Conservation (phyloP, 2,329 filamentous ascomycete species). For the Madurella fahalii region DNA sequence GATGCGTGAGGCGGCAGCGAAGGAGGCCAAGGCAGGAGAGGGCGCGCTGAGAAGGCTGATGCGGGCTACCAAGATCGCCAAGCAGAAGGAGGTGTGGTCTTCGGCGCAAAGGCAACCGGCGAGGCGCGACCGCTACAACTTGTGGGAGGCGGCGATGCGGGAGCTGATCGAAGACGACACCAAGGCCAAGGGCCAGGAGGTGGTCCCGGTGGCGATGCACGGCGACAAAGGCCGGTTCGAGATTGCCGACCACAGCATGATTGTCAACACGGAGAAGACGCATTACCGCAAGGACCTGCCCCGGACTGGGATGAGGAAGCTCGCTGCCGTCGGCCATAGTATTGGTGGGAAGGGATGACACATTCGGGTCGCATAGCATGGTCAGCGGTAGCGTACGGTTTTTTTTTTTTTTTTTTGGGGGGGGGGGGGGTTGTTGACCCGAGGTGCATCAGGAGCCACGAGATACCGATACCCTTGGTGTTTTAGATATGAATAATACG, state of each 20-base stretch:
- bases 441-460: background rate
- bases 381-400: background rate
- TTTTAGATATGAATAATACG: background rate
- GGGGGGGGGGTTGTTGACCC: background rate
- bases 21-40: constrained; percentile 58
- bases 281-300: constrained; percentile 53
- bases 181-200: constrained; percentile 22
- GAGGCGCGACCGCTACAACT: constrained; percentile 52
- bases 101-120: constrained; percentile 49
- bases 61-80: constrained; percentile 59
- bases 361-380: background rate
- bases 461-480: background rate
- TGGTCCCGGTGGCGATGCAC: constrained; percentile 30
- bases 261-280: constrained; percentile 55
- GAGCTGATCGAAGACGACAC: constrained; percentile 44
- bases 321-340: constrained; percentile 27
- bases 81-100: constrained; percentile 59
- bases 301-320: constrained; percentile 41
- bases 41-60: constrained; percentile 57
- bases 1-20: constrained; percentile 56
- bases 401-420: too few relatives aligned
- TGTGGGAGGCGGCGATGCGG: constrained; percentile 61
- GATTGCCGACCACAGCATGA: constrained; percentile 60
- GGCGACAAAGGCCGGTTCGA: constrained; percentile 41
- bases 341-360: constrained; percentile 16